phyloP scores from a whole-genome alignment of 345 rosid genomes.

The Gynandropsis gynandra region DNA sequence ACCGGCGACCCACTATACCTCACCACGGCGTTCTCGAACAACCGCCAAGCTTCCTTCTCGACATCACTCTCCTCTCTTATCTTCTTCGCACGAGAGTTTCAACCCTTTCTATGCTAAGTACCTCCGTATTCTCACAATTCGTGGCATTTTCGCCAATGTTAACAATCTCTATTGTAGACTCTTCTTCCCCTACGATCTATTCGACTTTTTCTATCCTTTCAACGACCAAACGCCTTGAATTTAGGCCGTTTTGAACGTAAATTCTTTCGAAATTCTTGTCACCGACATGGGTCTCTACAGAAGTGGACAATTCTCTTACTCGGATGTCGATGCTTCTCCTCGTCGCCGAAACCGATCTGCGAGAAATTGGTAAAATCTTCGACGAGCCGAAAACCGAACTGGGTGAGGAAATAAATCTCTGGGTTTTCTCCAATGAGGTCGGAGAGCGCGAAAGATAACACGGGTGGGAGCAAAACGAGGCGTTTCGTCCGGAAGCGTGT shows the following conservation, averaged over 20 bases:
- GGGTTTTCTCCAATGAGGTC: constrained; percentile 25
- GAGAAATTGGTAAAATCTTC: constrained; percentile 20
- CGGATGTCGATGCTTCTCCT: constrained; percentile 26
- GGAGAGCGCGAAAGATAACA: constrained; percentile 21
- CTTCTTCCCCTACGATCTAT: constrained; percentile 35
- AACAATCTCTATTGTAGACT: constrained; percentile 24
- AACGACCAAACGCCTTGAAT: constrained; percentile 49
- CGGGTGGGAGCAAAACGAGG: constrained; percentile 26
- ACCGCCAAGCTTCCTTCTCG: constrained; percentile 83
- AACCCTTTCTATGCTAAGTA: background rate
- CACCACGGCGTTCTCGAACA: constrained; percentile 66
- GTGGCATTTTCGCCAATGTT: constrained; percentile 27
- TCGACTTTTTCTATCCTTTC: constrained; percentile 61
- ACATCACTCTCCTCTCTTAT: constrained; percentile 45
- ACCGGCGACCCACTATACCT: constrained; percentile 75
- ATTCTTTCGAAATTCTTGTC: constrained; percentile 57
- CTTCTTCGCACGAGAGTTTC: constrained; percentile 5
- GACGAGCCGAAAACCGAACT: constrained; percentile 26
- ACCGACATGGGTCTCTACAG: constrained; percentile 55
- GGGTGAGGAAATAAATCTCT: constrained; percentile 16
- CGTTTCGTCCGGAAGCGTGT: constrained; percentile 17
- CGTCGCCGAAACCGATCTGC: constrained; percentile 15
- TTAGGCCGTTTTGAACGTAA: constrained; percentile 45
- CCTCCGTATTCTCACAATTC: constrained; percentile 22
- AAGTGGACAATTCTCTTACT: constrained; percentile 43